phyloP scores from a whole-genome alignment of 371 early-diverging fungal species.

The Saksenaea oblongispora region DNA sequence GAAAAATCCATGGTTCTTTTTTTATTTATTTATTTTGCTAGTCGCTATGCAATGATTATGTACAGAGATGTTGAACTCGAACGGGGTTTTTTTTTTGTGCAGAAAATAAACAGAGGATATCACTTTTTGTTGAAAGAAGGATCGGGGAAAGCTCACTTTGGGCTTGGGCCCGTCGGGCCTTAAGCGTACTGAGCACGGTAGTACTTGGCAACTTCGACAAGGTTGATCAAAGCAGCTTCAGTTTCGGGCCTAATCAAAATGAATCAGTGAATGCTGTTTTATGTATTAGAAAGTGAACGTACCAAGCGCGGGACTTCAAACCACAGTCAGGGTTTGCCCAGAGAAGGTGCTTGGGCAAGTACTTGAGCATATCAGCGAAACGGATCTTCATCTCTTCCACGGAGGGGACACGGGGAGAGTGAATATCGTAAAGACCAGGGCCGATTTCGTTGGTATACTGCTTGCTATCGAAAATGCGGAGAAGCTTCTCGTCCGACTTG shows the following conservation, averaged over 20 bases:
- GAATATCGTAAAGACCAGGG: constrained; percentile 97
- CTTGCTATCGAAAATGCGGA: constrained; percentile 81
- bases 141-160: not conserved
- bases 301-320: constrained; percentile 94
- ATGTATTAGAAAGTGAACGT: constrained; percentile 51
- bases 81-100: not conserved
- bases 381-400: constrained; percentile 86
- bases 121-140: constrained; percentile 7
- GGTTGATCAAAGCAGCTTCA: constrained; percentile 82
- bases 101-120: not conserved
- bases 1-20: not conserved
- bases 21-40: not conserved
- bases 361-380: constrained; percentile 76
- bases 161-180: constrained; percentile 22
- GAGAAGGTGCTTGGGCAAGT: constrained; percentile 70
- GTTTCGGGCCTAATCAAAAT: constrained; percentile 76
- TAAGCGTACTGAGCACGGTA: constrained; percentile 60
- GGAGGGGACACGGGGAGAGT: constrained; percentile 94
- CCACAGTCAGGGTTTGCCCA: constrained; percentile 99
- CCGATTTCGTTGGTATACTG: constrained; percentile 91
- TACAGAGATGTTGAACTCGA: constrained; percentile 5
- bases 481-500: constrained; percentile 93
- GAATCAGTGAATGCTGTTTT: constrained; percentile 23
- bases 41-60: not conserved
- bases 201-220: constrained; percentile 80